A percentile compares a stretch with the other conserved stretches of the same genome.
phyloP scores from a whole-genome alignment of 2,329 filamentous ascomycete genomes.

The Huntiella savannae region DNA sequence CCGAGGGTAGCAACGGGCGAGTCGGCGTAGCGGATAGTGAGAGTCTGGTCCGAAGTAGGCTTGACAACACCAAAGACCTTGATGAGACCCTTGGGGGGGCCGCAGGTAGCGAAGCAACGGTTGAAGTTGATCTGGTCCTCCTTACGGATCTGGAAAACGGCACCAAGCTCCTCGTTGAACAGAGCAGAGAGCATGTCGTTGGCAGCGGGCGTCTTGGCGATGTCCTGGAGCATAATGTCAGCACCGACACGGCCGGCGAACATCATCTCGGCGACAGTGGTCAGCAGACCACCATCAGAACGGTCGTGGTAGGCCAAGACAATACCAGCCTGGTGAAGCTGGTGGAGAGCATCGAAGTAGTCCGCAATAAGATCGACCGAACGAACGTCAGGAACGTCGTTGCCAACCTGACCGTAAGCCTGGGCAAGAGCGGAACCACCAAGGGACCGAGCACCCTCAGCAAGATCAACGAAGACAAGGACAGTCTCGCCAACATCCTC shows the following conservation, averaged over 20 bases:
- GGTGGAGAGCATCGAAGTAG: slow-evolving; percentile 70
- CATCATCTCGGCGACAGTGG: slow-evolving; percentile 90
- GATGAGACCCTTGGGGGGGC: slow-evolving; percentile 63
- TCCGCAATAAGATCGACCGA: slow-evolving; percentile 66
- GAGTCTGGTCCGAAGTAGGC: slow-evolving; percentile 48
- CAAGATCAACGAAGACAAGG: slow-evolving; percentile 80
- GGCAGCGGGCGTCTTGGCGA: slow-evolving; percentile 41
- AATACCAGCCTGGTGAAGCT: slow-evolving; percentile 37
- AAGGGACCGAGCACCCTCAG: slow-evolving; percentile 58
- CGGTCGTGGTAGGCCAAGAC: slow-evolving; percentile 91
- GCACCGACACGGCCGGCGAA: slow-evolving; percentile 85
- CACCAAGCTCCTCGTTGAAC: slow-evolving; percentile 92
- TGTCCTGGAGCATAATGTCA: slow-evolving; percentile 63
- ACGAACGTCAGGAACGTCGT: slow-evolving; percentile 70
- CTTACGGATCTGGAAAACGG: slow-evolving; percentile 85
- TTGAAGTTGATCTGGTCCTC: slow-evolving; percentile 70
- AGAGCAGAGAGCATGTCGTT: slow-evolving; percentile 54
- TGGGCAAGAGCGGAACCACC: slow-evolving; percentile 87
- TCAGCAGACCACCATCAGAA: slow-evolving; percentile 82
- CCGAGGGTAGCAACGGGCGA: slow-evolving; percentile 49
- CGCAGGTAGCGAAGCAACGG: slow-evolving; percentile 77
- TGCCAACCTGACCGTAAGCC: slow-evolving; percentile 67
- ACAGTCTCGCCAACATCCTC: slow-evolving; percentile 81
- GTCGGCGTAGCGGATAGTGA: slow-evolving; percentile 55
- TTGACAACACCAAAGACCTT: slow-evolving; percentile 67